Base-by-base conservation (phyloP, 2,329 filamentous ascomycete genomes). In the Biscogniauxia sp. region DNA sequence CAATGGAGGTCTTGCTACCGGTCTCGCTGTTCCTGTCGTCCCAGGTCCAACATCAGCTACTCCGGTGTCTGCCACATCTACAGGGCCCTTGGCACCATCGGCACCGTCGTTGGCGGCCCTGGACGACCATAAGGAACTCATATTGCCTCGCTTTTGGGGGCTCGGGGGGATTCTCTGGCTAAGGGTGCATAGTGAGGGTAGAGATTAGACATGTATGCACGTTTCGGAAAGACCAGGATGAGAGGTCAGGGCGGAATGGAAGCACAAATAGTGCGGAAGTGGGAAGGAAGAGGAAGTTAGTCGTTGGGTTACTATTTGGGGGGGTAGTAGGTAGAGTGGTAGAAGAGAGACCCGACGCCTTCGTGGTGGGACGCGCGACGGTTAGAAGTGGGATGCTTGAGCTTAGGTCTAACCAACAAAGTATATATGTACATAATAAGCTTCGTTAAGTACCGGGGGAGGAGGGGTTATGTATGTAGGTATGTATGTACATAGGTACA, bases 61-160 rank as follows among this genome's bases (percentile, higher is more conserved):
- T 19, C 69, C 73, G 9, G 70, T 74, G 52, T 74, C 72, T 53
- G 70, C 68, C n/a, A 72, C 67, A 54, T 75, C 73, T 28, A 69
- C 68, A 8, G 69, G 63, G 20, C 53, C 68, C 60, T 68, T 70
- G 7, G 63, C 58, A 51, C 61, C 63, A 51, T 70, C 73, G 6
- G 73, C 71, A 45, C 69, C 73, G 57, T 77, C 75, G 64, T 72
- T 72, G 59, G 70, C 66, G 57, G 74, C 65, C 70, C 70, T 75
- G 56, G 77, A 74, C 61, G 77, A 64, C 79, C 78, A 80, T 64
- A 77, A 67, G 65, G 75, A 77, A 69, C 79, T 81, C 80, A 82
- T 82, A 65, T 64, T 77, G 72, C 57, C 62, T 66, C 64, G 59
- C 63, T 62, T 64, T 68, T 59, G 57, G 62, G 63, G 65, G 63